Evolutionary conservation across 345 rosid genomes (phyloP).

Genomic region (Bruguiera parviflora): DNA sequence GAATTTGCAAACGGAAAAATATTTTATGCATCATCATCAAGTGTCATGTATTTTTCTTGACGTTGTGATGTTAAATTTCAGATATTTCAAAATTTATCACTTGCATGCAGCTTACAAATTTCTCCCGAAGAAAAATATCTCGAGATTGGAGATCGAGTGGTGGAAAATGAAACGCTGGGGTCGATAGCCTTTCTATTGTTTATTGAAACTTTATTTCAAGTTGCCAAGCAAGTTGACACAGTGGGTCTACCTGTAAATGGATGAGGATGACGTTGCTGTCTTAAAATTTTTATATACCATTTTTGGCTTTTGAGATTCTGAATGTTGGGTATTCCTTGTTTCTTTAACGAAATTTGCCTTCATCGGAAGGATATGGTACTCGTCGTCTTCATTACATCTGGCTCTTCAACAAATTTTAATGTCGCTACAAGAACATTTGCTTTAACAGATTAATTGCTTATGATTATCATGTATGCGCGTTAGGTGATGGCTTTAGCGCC

Average conservation of each 20-base stretch:
- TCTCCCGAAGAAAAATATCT: no score
- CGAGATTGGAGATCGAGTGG: not conserved
- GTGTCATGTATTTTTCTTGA: no score
- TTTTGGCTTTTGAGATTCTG: constrained; percentile 14
- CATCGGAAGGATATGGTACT: not conserved
- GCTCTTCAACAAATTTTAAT: constrained; percentile 27
- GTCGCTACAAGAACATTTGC: constrained; percentile 13
- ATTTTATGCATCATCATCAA: no score
- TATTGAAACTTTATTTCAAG: not conserved
- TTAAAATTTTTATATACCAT: not conserved
- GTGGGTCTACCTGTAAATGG: constrained; percentile 21
- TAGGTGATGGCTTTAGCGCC: no score
- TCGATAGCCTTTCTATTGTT: not conserved
- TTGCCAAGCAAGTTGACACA: constrained; percentile 22
- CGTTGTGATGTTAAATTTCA: no score
- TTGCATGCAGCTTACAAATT: no score
- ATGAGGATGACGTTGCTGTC: constrained; percentile 21
- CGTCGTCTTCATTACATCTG: constrained; percentile 27
- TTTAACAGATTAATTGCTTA: no score
- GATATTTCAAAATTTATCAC: no score
- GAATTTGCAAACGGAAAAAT: no score
- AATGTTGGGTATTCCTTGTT: constrained; percentile 12
- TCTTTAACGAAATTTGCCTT: not conserved
- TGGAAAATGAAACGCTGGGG: not conserved
- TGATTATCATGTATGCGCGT: no score